Evolutionary conservation across 805 yeast genomes (phyloP).

Genomic region (Pichia eremophila): DNA sequence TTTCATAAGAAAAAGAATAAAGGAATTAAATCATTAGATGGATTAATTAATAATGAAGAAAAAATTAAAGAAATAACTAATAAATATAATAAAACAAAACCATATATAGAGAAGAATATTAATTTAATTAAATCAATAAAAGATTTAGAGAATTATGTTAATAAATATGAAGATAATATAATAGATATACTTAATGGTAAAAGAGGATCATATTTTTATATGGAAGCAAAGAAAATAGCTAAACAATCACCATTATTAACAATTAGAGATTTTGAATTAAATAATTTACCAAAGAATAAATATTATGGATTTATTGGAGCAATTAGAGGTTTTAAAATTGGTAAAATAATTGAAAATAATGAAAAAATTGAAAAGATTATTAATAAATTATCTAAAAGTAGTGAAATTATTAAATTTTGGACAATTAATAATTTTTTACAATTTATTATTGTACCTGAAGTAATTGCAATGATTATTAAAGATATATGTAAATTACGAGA

Average conservation of each 20-base stretch:
- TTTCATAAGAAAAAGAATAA: not conserved
- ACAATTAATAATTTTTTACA: constrained; percentile 44
- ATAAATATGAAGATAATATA: constrained; percentile 5
- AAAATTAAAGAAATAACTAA: constrained; percentile 8
- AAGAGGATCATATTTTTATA: constrained; percentile 39
- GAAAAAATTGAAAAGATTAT: constrained; percentile 26
- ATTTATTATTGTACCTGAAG: constrained; percentile 56
- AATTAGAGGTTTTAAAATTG: constrained; percentile 43
- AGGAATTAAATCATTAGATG: not conserved
- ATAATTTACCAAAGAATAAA: constrained; percentile 34
- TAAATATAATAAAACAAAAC: constrained; percentile 12
- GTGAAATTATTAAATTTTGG: constrained; percentile 52
- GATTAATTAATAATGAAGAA: not conserved
- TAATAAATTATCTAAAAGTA: constrained; percentile 19
- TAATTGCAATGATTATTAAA: constrained; percentile 41
- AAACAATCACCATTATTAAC: constrained; percentile 31
- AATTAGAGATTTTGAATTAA: constrained; percentile 39
- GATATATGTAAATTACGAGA: constrained; percentile 31
- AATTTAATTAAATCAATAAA: too few species aligned
- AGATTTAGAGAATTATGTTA: too few species aligned
- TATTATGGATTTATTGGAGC: constrained; percentile 60
- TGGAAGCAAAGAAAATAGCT: constrained; percentile 35
- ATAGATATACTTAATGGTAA: constrained; percentile 30
- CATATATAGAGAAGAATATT: constrained; percentile 4
- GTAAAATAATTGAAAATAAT: constrained; percentile 29